Evolutionary conservation across 2,329 filamentous ascomycete species (phyloP).

Genomic region (Pseudocercospora eumusae): DNA sequence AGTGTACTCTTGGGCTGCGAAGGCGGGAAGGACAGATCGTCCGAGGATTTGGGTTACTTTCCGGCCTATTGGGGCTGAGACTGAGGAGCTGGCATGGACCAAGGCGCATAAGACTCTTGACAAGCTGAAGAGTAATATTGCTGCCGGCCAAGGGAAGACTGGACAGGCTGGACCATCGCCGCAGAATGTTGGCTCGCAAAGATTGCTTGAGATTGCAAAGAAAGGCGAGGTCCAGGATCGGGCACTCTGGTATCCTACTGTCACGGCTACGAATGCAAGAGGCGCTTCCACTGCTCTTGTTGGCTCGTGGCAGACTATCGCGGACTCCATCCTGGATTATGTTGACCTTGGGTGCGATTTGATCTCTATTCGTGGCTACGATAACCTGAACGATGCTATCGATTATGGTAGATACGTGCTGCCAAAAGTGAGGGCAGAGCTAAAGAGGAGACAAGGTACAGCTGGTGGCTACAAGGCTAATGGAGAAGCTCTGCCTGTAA

Average conservation of each 20-base stretch:
- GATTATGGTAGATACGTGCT: constrained; percentile 61
- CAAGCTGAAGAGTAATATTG: constrained; percentile 49
- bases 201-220: constrained; percentile 59
- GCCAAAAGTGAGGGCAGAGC: constrained; percentile 50
- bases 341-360: constrained; percentile 58
- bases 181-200: constrained; percentile 62
- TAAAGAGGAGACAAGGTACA: constrained; percentile 32
- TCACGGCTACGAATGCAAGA: constrained; percentile 61
- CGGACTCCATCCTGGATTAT: constrained; percentile 59
- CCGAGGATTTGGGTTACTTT: constrained; percentile 67
- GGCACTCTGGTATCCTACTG: constrained; percentile 64
- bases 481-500: constrained; percentile 7
- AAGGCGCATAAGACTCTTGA: constrained; percentile 62
- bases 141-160: constrained; percentile 29
- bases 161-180: constrained; percentile 44
- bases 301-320: constrained; percentile 56
- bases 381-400: constrained; percentile 61
- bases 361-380: constrained; percentile 63
- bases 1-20: constrained; percentile 61
- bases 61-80: constrained; percentile 62
- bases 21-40: constrained; percentile 57
- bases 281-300: constrained; percentile 62
- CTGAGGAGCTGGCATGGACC: constrained; percentile 62
- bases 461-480: not conserved
- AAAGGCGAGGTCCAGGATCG: constrained; percentile 61